A percentile compares a stretch with the other conserved stretches of the same genome.
Evolutionary conservation across 2,329 filamentous ascomycete genomes (phyloP).

Genomic region (Meredithiella fracta): DNA sequence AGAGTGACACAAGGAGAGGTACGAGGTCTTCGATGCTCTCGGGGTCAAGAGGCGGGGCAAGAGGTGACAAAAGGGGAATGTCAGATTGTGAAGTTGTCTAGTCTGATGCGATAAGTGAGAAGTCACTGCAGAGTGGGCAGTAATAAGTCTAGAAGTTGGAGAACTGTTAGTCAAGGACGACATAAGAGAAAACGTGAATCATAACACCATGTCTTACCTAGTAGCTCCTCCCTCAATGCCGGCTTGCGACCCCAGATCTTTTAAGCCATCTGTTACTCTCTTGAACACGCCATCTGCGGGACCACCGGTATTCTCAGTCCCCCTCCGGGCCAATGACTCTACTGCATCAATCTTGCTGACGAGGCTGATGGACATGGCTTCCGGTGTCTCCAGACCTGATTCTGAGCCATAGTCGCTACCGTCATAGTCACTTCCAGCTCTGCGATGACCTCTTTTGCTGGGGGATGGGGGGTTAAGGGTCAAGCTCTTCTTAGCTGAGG

Average conservation of each 20-base stretch:
- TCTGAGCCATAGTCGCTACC: constrained; percentile 61
- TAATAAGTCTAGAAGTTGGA: constrained; percentile 44
- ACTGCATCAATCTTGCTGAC: constrained; percentile 56
- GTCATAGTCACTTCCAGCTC: constrained; percentile 45
- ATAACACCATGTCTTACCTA: constrained; percentile 32
- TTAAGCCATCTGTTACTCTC: constrained; percentile 51
- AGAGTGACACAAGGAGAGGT: constrained; percentile 47
- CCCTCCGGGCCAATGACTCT: constrained; percentile 50
- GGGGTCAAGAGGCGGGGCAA: constrained; percentile 43
- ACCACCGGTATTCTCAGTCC: constrained; percentile 49
- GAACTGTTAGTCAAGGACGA: neutral
- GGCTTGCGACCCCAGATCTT: constrained; percentile 56
- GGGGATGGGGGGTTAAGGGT: constrained; percentile 31
- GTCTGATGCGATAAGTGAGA: constrained; percentile 62
- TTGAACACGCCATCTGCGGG: constrained; percentile 49
- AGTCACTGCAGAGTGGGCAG: constrained; percentile 56
- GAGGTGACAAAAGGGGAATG: constrained; percentile 54
- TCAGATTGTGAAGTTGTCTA: constrained; percentile 56
- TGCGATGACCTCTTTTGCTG: constrained; percentile 31
- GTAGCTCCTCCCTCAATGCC: constrained; percentile 56
- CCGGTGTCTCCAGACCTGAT: constrained; percentile 51
- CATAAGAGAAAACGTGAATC: neutral
- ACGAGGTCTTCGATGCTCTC: constrained; percentile 54
- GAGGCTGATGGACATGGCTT: constrained; percentile 44
- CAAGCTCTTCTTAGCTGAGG: constrained; percentile 20